These are phyloP conservation scores for Aspergillus pseudoterreus DNA, from an alignment of 2,329 filamentous ascomycete genomes.

Conservation along the genomic window DNA sequence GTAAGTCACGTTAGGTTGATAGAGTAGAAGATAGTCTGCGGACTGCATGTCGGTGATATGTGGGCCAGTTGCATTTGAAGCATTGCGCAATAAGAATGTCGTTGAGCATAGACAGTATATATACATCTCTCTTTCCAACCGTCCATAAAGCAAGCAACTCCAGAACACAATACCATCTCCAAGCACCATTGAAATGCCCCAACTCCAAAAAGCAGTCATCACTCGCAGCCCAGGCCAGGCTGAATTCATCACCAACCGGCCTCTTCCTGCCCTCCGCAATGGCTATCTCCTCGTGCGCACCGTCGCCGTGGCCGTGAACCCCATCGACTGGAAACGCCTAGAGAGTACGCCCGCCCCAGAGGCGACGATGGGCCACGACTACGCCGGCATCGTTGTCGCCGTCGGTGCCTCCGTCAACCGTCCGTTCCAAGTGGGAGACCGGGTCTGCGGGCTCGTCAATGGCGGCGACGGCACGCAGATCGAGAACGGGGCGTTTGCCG, in stretches of 20 bases:
- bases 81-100: no score
- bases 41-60: no score
- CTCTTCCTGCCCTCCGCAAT: not conserved
- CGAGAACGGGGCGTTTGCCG: slow-evolving; percentile 33
- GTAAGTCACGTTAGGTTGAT: no score
- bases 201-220: not conserved
- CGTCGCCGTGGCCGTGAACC: slow-evolving; percentile 4
- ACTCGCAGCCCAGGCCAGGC: not conserved
- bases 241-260: not conserved
- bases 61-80: no score
- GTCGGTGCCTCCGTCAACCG: not conserved
- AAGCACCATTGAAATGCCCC: not conserved
- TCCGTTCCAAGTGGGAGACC: slow-evolving; percentile 27
- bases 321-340: slow-evolving; percentile 6
- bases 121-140: not conserved
- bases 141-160: not conserved
- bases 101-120: not conserved
- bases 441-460: slow-evolving; percentile 31
- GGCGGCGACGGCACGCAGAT: slow-evolving; percentile 25
- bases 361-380: slow-evolving; percentile 5
- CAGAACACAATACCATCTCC: not conserved
- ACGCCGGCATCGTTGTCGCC: slow-evolving; percentile 1
- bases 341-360: not conserved
- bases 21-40: no score
- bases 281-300: not conserved